These are phyloP conservation scores for Glomus cerebriforme DNA, from an alignment of 192 early-diverging fungal genomes.

Conservation along the genomic window DNA sequence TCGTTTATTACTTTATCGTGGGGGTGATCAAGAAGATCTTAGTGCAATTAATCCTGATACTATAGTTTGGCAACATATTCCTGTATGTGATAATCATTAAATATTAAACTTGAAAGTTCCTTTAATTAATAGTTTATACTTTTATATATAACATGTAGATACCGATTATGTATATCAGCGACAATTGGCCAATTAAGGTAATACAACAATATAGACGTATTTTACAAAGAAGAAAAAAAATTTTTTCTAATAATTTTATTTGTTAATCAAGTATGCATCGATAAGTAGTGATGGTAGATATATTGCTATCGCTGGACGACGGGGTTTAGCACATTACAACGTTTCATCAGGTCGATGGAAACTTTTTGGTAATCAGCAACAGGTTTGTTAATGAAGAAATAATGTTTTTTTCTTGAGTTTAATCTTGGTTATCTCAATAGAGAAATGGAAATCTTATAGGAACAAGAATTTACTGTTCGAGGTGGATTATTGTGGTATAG, in stretches of 20 bases:
- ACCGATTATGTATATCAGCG: conserved; percentile 71
- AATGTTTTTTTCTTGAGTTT: not conserved
- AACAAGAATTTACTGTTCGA: conserved; percentile 67
- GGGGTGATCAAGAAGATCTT: conserved; percentile 61
- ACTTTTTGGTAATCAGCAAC: conserved; percentile 83
- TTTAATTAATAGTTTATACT: not conserved
- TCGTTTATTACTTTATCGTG: conserved; percentile 65
- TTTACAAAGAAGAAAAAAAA: not conserved
- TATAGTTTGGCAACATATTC: conserved; percentile 72
- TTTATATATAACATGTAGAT: conserved; percentile 44
- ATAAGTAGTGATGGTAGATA: conserved; percentile 69
- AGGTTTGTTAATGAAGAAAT: conserved; percentile 31
- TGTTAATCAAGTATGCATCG: conserved; percentile 53
- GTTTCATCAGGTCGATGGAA: conserved; percentile 78
- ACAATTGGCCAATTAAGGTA: conserved; percentile 84
- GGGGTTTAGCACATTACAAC: conserved; percentile 83
- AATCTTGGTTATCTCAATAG: not conserved
- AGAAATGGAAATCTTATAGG: conserved; percentile 39
- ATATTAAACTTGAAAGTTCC: not conserved
- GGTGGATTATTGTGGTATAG: conserved; percentile 78
- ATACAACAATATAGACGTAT: not conserved
- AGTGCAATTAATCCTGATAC: conserved; percentile 68
- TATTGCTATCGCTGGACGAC: conserved; percentile 83
- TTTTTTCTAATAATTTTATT: not conserved
- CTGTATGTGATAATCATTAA: conserved; percentile 43